Evolutionary conservation across 2,329 filamentous ascomycete genomes (phyloP), one percentile per base, ranked within the genome.

Genomic region (Fusarium verrucosum): DNA sequence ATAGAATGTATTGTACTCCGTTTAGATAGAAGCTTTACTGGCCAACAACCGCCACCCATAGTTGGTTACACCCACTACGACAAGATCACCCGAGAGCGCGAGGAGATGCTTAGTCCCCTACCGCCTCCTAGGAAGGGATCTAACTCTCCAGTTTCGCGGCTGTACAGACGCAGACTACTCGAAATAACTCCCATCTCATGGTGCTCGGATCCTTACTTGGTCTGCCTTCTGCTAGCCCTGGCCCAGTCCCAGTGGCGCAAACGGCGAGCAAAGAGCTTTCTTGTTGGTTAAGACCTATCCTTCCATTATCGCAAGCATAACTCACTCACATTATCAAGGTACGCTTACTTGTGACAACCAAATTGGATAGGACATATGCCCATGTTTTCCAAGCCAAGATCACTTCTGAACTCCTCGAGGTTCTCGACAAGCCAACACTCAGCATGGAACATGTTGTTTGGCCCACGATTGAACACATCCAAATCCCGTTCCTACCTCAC

Each of bases 41-140:
- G 33, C 23, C 42, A 33, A 10, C n/a, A n/a, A n/a, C n/a, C n/a
- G n/a, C 28, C 17, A 9, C 46, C 22, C 6, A 25, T 50, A 23
- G 17, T 52, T 17, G 47, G 54, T 17, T 52, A 58, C 23, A 38
- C 35, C 28, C 23, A 58, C 36, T 52, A 58, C 19, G 11, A 58
- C 1, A 37, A 25, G 19, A 5, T 52, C 19, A 22, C 33, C 13
- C 17, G 10, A 17, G 44, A 46, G 20, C 47, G 47, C n/a, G 6
- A 33, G 7, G 7, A 32, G n/a, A 30, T 22, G 23, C 23, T 58
- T 7, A 41, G 23, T 10, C 40, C 40, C 13, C 11, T 8, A 42
- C 35, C 25, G 11, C 22, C 42, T 36, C 6, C 6, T 6, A 25
- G 6, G 6, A 25, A 41, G 47, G 25, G 5, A 3, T 41, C 7